Percentiles rank a stretch among this genome's conserved stretches.
These are phyloP conservation scores for grape (Vitis vinifera) DNA, from an alignment of 164 flowering plant species.

Conservation along the genomic window DNA sequence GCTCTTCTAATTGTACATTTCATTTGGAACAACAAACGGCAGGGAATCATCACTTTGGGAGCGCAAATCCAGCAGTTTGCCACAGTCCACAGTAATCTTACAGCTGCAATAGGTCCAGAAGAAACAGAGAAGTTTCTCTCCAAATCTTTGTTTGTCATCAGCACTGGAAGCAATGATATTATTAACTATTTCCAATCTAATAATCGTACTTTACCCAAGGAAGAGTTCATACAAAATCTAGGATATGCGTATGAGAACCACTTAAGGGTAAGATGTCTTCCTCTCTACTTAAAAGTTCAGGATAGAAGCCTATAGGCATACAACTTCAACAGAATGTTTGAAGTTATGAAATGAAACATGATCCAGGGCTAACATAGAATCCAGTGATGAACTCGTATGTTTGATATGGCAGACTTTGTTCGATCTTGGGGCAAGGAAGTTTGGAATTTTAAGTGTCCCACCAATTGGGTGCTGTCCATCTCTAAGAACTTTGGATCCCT, in stretches of 20 bases:
- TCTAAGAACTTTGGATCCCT: background rate
- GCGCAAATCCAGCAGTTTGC: background rate
- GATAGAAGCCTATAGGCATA: too few species aligned
- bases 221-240: conserved; percentile 26
- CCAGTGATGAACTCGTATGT: too few species aligned
- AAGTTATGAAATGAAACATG: too few species aligned
- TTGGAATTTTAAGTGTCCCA: conserved; percentile 18
- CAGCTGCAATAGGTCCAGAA: background rate
- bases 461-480: conserved; percentile 28
- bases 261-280: background rate
- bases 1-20: too few species aligned
- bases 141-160: background rate
- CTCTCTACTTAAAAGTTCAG: background rate
- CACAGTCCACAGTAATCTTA: background rate
- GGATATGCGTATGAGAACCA: background rate
- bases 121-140: background rate
- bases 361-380: too few species aligned
- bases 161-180: conserved; percentile 3
- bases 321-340: too few species aligned
- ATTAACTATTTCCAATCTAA: background rate
- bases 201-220: conserved; percentile 12
- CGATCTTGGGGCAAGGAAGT: conserved; percentile 24
- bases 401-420: conserved; percentile 13
- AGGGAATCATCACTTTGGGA: background rate
- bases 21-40: background rate